A percentile compares a stretch with the other conserved stretches of the same genome.
Conservation (phyloP, 805 yeast genomes). For the Nakazawaea pomicola region DNA sequence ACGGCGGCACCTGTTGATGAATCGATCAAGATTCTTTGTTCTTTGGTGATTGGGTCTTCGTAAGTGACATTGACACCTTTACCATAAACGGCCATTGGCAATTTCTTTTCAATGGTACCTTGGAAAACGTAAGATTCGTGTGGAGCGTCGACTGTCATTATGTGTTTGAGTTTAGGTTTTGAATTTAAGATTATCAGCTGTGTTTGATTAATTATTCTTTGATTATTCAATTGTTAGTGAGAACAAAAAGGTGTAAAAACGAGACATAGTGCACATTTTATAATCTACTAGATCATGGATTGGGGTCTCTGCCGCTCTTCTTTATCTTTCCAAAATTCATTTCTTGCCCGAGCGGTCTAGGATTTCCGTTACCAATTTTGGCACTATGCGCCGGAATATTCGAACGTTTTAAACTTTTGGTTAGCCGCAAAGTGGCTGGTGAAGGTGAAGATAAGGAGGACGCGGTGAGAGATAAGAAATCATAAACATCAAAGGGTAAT, state of each 20-base stretch:
- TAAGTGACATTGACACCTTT: conserved; percentile 32
- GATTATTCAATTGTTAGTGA: neutral
- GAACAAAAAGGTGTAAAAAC: neutral
- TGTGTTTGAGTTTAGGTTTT: too few relatives aligned
- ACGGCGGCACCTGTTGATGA: conserved; percentile 40
- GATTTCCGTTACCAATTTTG: conserved; percentile 3
- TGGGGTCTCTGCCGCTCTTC: too few relatives aligned
- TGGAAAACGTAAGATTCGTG: conserved; percentile 37
- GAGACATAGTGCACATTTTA: too few relatives aligned
- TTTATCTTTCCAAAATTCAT: too few relatives aligned
- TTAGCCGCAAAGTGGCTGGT: too few relatives aligned
- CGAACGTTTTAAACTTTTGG: too few relatives aligned
- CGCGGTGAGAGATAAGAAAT: too few relatives aligned
- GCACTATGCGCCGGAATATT: too few relatives aligned
- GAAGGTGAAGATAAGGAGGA: too few relatives aligned
- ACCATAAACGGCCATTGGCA: conserved; percentile 37
- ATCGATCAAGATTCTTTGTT: conserved; percentile 27
- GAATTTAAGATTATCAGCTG: too few relatives aligned
- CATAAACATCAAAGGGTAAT: too few relatives aligned
- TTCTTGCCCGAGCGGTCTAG: conserved; percentile 5
- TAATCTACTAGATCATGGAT: too few relatives aligned
- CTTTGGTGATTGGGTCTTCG: conserved; percentile 32
- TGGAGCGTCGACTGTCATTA: conserved; percentile 22
- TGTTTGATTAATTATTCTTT: neutral
- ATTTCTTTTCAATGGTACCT: conserved; percentile 31